phyloP scores from a whole-genome alignment of 169 alveolate species.

The Cryptosporidium sp. region DNA sequence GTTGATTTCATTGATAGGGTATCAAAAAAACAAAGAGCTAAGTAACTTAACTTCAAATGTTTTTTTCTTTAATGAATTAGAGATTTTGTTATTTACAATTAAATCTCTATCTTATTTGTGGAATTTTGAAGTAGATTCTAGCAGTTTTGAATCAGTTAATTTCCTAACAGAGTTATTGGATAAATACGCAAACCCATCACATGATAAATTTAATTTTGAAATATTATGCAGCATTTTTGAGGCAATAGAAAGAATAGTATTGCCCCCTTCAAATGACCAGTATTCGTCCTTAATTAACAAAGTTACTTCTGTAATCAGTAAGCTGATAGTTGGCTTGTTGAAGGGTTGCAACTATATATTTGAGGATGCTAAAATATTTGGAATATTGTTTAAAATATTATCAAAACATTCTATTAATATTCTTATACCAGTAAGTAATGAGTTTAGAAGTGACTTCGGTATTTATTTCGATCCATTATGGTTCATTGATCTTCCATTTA shows the following conservation, averaged over 20 bases:
- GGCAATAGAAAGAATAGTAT: slow-evolving; percentile 26
- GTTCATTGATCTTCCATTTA: slow-evolving; percentile 42
- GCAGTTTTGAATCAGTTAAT: not conserved
- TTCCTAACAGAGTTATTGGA: slow-evolving; percentile 40
- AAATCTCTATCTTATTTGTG: slow-evolving; percentile 41
- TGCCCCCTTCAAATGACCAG: not conserved
- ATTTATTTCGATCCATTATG: slow-evolving; percentile 31
- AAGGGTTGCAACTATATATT: not conserved
- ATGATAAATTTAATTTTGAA: not conserved
- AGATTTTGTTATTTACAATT: slow-evolving; percentile 17
- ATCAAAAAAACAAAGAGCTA: not conserved
- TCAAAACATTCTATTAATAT: slow-evolving; percentile 40
- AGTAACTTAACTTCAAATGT: not conserved
- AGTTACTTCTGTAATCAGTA: not conserved
- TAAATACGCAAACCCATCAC: not conserved
- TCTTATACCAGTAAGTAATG: not conserved
- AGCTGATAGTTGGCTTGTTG: not conserved
- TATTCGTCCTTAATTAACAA: not conserved
- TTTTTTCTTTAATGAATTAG: slow-evolving; percentile 30
- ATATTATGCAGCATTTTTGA: slow-evolving; percentile 6
- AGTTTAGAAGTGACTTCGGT: slow-evolving; percentile 27
- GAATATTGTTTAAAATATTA: slow-evolving; percentile 21
- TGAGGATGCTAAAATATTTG: not conserved
- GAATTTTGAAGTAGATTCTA: slow-evolving; percentile 19
- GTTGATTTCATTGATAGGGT: not conserved